These are phyloP conservation scores for Pseudogymnoascus destructans DNA, from an alignment of 2,329 filamentous ascomycete species.

Conservation along the genomic window DNA sequence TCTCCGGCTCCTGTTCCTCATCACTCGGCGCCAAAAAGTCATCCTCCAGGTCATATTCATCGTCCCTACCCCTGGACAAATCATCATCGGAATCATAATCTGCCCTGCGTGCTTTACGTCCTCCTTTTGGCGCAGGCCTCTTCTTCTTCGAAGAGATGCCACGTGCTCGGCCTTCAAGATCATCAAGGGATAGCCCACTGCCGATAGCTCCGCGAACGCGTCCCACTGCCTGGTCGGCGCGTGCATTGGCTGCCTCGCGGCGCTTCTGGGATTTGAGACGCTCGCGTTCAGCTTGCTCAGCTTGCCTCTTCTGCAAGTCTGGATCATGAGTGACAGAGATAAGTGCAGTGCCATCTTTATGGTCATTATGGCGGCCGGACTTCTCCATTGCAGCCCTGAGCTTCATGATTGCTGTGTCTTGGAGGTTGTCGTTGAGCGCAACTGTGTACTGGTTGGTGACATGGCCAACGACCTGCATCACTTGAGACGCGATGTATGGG, in stretches of 20 bases:
- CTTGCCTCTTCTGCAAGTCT: constrained; percentile 59
- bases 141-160: constrained; percentile 30
- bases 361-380: constrained; percentile 37
- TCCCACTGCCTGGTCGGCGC: constrained; percentile 45
- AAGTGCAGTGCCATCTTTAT: constrained; percentile 49
- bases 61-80: constrained; percentile 46
- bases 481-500: constrained; percentile 52
- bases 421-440: constrained; percentile 50
- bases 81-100: constrained; percentile 73
- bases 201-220: constrained; percentile 31
- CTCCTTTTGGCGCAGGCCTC: constrained; percentile 36
- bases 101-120: constrained; percentile 40
- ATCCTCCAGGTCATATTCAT: constrained; percentile 70
- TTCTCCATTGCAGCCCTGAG: constrained; percentile 53
- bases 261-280: constrained; percentile 52
- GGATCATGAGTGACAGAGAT: constrained; percentile 61
- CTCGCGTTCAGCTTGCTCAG: constrained; percentile 63
- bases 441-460: constrained; percentile 61
- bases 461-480: constrained; percentile 62
- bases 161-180: constrained; percentile 50
- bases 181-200: constrained; percentile 51
- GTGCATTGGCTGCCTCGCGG: constrained; percentile 53
- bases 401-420: constrained; percentile 58
- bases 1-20: constrained; percentile 49
- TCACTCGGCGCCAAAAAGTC: constrained; percentile 67